Conservation (phyloP, 2,329 filamentous ascomycete species). For the Scedosporium apiospermum region DNA sequence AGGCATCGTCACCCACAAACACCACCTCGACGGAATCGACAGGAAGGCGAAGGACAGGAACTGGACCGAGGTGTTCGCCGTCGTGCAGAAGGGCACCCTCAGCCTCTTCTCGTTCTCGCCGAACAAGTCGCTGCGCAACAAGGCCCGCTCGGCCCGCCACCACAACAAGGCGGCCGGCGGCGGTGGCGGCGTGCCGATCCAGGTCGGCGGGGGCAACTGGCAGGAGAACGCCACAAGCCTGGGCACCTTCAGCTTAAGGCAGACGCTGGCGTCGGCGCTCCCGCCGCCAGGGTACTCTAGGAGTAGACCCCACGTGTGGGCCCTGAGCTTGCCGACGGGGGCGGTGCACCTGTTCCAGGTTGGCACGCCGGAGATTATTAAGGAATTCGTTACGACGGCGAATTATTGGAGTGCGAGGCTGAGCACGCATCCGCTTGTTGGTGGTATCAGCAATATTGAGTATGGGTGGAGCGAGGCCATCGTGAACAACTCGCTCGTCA, state of each 20-base stretch:
- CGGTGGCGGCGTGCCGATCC: slow-evolving; percentile 31
- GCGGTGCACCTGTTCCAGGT: slow-evolving; percentile 98
- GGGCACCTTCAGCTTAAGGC: slow-evolving; percentile 77
- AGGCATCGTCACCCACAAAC: slow-evolving; percentile 90
- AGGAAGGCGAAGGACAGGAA: slow-evolving; percentile 90
- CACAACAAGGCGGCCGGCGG: slow-evolving; percentile 20
- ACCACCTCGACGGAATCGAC: slow-evolving; percentile 82
- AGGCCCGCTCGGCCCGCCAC: slow-evolving; percentile 38
- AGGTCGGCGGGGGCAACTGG: slow-evolving; percentile 95
- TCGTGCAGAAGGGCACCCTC: slow-evolving; percentile 90
- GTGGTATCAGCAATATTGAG: slow-evolving; percentile 92
- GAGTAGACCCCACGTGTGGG: slow-evolving; percentile 84
- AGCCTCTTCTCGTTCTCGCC: slow-evolving; percentile 87
- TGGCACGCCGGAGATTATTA: slow-evolving; percentile 86
- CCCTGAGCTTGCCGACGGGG: slow-evolving; percentile 80
- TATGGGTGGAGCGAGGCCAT: slow-evolving; percentile 91
- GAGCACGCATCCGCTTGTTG: slow-evolving; percentile 85
- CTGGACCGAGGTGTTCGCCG: slow-evolving; percentile 92
- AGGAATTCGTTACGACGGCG: slow-evolving; percentile 86
- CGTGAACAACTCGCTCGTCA: slow-evolving; percentile 50
- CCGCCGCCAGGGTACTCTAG: slow-evolving; percentile 91
- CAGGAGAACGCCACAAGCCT: slow-evolving; percentile 90
- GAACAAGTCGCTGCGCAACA: slow-evolving; percentile 60
- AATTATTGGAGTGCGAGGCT: slow-evolving; percentile 97
- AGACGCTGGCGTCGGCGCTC: slow-evolving; percentile 83